phyloP scores from a whole-genome alignment of 257 asterid species.

The Nicotiana attenuata region DNA sequence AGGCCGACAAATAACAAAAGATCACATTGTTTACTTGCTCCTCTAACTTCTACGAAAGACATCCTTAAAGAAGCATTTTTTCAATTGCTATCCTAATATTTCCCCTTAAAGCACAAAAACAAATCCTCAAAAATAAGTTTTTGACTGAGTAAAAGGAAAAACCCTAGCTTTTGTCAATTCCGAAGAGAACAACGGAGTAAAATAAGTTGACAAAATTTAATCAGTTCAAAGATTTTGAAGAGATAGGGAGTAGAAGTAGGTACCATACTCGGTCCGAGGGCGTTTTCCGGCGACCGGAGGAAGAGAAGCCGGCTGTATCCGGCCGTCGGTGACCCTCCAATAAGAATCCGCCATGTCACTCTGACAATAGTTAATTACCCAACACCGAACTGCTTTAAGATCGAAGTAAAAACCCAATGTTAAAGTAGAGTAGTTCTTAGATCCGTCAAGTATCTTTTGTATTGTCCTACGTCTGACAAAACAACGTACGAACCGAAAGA shows the following conservation, averaged over 20 bases:
- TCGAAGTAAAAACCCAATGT: no score
- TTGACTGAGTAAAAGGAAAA: neutral
- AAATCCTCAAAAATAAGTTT: neutral
- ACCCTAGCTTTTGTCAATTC: neutral
- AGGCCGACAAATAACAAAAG: neutral
- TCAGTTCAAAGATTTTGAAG: neutral
- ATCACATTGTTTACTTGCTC: neutral
- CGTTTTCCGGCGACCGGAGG: conserved; percentile 51
- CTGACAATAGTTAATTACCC: neutral
- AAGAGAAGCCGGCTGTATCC: conserved; percentile 37
- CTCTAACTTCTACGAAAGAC: neutral
- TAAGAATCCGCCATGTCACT: conserved; percentile 61
- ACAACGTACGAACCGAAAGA: no score
- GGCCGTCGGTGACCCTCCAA: conserved; percentile 58
- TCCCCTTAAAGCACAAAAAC: neutral
- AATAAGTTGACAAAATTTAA: neutral
- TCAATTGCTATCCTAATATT: neutral
- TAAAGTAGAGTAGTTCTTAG: no score
- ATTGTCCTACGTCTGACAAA: no score
- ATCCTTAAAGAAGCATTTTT: neutral
- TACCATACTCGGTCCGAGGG: conserved; percentile 70
- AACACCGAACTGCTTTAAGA: no score
- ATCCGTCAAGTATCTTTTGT: no score
- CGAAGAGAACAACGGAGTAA: neutral
- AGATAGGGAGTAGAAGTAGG: neutral